A percentile compares a stretch with the other conserved stretches of the same genome.
Evolutionary conservation across 192 early-diverging fungal genomes (phyloP).

Genomic region (Funneliformis geosporum): DNA sequence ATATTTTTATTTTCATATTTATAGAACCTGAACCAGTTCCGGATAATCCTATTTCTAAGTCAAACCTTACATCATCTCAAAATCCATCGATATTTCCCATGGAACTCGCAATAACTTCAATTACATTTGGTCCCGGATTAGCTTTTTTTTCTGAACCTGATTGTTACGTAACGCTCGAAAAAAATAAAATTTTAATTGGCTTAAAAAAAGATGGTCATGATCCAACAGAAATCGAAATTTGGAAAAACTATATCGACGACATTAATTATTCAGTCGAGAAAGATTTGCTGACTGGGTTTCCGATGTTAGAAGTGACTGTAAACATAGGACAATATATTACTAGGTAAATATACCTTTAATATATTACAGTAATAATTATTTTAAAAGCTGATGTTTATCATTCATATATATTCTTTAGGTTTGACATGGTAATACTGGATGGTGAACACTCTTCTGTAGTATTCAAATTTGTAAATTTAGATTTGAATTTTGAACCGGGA

Average conservation of each 20-base stretch:
- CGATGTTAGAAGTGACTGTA: neutral
- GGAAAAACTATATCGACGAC: conserved; percentile 44
- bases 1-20: neutral
- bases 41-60: neutral
- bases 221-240: conserved; percentile 41
- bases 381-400: neutral
- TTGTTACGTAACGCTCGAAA: conserved; percentile 39
- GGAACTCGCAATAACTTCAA: conserved; percentile 41
- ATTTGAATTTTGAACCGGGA: neutral
- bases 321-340: neutral
- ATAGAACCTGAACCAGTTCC: neutral
- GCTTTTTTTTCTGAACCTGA: conserved; percentile 41
- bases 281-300: conserved; percentile 37
- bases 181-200: conserved; percentile 43
- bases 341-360: neutral
- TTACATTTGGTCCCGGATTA: conserved; percentile 42
- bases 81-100: conserved; percentile 35
- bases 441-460: neutral
- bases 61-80: conserved; percentile 33
- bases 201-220: conserved; percentile 37
- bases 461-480: neutral
- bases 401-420: neutral
- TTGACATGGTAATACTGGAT: neutral
- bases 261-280: conserved; percentile 34
- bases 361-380: neutral